Conservation (phyloP, 2,329 filamentous ascomycete species). For the Aspergillus quadricinctus region DNA sequence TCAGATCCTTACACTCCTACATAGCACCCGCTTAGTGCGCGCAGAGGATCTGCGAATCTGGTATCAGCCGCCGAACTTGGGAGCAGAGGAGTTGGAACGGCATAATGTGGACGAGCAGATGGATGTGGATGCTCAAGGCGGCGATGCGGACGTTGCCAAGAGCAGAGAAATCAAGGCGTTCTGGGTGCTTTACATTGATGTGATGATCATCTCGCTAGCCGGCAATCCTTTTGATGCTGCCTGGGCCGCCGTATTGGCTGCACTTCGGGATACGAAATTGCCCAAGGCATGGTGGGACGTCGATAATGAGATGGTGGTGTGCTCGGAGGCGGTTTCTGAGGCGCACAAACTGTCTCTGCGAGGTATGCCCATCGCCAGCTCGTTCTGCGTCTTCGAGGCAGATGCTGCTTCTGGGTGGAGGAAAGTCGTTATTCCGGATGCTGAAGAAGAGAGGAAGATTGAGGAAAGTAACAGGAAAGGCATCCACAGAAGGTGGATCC, state of each 20-base stretch:
- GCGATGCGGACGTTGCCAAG: constrained; percentile 20
- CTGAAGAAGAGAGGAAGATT: constrained; percentile 25
- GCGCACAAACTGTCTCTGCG: constrained; percentile 56
- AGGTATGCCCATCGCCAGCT: constrained; percentile 69
- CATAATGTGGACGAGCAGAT: constrained; percentile 44
- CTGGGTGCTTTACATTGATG: constrained; percentile 91
- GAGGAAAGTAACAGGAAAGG: constrained; percentile 44
- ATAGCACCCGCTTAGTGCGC: constrained; percentile 64
- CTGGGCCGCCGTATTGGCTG: constrained; percentile 79
- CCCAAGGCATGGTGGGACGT: constrained; percentile 79
- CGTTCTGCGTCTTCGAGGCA: constrained; percentile 72
- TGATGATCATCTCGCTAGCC: constrained; percentile 90
- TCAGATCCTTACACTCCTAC: constrained; percentile 70
- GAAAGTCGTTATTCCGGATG: constrained; percentile 32
- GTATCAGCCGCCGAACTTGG: constrained; percentile 50
- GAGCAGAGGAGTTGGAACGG: constrained; percentile 25
- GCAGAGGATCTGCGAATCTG: constrained; percentile 69
- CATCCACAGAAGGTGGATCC: constrained; percentile 57
- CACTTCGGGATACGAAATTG: constrained; percentile 70
- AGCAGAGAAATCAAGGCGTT: constrained; percentile 67
- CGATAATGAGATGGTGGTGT: constrained; percentile 74
- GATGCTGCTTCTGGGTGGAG: constrained; percentile 40
- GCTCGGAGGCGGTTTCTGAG: constrained; percentile 57
- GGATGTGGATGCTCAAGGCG: constrained; percentile 44
- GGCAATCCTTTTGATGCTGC: constrained; percentile 89